phyloP scores from a whole-genome alignment of 169 alveolate species.

The Plasmodium inui region DNA sequence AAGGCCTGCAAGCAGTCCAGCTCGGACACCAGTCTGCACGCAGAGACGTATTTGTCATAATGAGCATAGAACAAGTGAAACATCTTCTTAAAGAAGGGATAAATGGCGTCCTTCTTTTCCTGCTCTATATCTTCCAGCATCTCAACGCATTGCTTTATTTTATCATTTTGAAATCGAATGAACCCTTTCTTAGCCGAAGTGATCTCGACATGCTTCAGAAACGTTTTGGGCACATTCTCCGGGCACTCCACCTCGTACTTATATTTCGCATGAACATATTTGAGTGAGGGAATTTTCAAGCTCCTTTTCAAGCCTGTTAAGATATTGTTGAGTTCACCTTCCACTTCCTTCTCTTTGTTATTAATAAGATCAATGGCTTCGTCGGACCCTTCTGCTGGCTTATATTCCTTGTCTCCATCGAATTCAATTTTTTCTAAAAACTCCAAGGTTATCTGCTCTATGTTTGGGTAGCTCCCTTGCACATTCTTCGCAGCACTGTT shows the following conservation, averaged over 20 bases:
- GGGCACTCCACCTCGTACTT: slow-evolving; percentile 93
- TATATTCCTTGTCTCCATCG: slow-evolving; percentile 79
- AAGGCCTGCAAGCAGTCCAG: slow-evolving; percentile 93
- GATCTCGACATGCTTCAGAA: slow-evolving; percentile 87
- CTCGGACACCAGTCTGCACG: slow-evolving; percentile 86
- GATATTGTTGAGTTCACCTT: slow-evolving; percentile 53
- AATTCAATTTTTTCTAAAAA: slow-evolving; percentile 77
- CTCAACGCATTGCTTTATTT: slow-evolving; percentile 80
- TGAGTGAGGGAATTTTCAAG: slow-evolving; percentile 57
- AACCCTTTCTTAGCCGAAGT: slow-evolving; percentile 94
- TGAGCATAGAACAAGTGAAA: slow-evolving; percentile 87
- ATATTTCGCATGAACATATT: slow-evolving; percentile 88
- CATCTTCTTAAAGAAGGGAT: slow-evolving; percentile 86
- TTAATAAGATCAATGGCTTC: slow-evolving; percentile 67
- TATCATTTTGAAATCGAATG: slow-evolving; percentile 86
- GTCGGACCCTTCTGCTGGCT: slow-evolving; percentile 80
- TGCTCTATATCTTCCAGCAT: slow-evolving; percentile 92
- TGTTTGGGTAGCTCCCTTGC: slow-evolving; percentile 80
- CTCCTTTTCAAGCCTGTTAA: slow-evolving; percentile 45
- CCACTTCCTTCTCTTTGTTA: slow-evolving; percentile 32
- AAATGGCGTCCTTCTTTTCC: slow-evolving; percentile 86
- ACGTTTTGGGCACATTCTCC: slow-evolving; percentile 83
- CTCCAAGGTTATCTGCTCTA: slow-evolving; percentile 73
- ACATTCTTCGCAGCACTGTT: not conserved
- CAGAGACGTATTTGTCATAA: slow-evolving; percentile 73